Evolutionary conservation across 805 yeast genomes (phyloP), one percentile per base, ranked within the genome.

Genomic region (Saccharomycopsis sp.): DNA sequence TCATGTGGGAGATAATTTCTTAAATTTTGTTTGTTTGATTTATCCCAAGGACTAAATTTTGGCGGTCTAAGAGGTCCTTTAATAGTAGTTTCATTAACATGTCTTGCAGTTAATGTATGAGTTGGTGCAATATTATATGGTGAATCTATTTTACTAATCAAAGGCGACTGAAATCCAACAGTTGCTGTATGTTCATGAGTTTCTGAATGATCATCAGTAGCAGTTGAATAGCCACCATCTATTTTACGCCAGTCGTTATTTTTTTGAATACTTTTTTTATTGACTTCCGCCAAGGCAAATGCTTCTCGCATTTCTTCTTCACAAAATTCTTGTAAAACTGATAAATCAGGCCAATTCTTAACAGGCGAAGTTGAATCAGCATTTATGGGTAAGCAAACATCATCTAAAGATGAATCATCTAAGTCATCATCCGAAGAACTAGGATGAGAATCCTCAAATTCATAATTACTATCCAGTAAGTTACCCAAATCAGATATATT

Each of bases 351-450:
- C 97, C 39, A 19, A 9, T 40, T 27, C 17, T 39, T 47, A 7
- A 20, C 60, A 19, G 55, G 58, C 4, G 44, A 38, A 29, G 28
- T 38, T 4, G 41, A 20, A 13, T 56, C 57, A 38, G 74, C 76
- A 51, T 81, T 88, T 31, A 88, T 69, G 0, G 95, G 96, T 60
- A 87, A 78, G 57, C 96, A 90, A 21, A 90, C 98, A 62, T 90
- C 98, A 58, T 83, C 89, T 47, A 90, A 64, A 1, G 96, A 85
- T 0, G 95, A 80, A 32, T 77, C 75, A 20, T 35, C 45, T 4
- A 40, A 29, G 14, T 51, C 50, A 9, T 27, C 43, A 27, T 35
- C 45, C 9, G 47, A 39, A 16, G 47, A 43, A n/a, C 47, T 43
- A 5, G 52, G 48, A 16, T 50, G 53, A 14, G 53, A 50, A 22